phyloP scores from a whole-genome alignment of 805 yeast species.

The Candida ponderosae region DNA sequence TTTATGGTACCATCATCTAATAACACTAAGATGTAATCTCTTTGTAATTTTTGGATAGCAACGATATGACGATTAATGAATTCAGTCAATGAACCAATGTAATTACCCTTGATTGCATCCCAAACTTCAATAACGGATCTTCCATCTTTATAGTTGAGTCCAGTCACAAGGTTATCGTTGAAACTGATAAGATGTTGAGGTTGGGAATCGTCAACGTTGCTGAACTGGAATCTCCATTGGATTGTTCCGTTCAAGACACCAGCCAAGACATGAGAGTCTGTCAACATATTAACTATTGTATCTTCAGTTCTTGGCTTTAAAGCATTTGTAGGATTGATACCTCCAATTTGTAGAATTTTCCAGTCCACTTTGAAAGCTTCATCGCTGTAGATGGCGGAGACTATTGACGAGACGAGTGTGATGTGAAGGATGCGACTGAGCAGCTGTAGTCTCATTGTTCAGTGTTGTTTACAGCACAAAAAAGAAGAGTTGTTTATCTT shows the following conservation, averaged over 20 bases:
- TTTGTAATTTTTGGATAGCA: neutral
- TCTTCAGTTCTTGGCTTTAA: conserved; percentile 7
- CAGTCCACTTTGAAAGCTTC: conserved; percentile 51
- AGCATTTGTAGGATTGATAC: conserved; percentile 16
- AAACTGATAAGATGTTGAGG: conserved; percentile 6
- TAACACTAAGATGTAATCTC: conserved; percentile 4
- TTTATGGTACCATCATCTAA: conserved; percentile 9
- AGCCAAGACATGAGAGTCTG: conserved; percentile 22
- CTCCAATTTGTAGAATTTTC: conserved; percentile 40
- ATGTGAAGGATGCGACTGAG: no score
- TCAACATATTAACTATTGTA: conserved; percentile 18
- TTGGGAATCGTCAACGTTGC: conserved; percentile 10
- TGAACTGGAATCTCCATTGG: conserved; percentile 24
- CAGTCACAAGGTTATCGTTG: conserved; percentile 10
- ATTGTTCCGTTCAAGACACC: conserved; percentile 29
- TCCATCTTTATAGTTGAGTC: conserved; percentile 11
- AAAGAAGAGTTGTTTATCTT: no score
- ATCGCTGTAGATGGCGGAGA: conserved; percentile 30
- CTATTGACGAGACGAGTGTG: neutral
- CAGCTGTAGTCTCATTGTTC: no score
- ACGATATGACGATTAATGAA: conserved; percentile 4
- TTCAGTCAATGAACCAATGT: conserved; percentile 6
- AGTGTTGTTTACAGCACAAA: no score
- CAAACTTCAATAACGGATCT: conserved; percentile 14
- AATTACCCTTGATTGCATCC: conserved; percentile 11